These are phyloP conservation scores for Cardamine chenopodiifolia DNA, from an alignment of 345 rosid genomes.

Conservation along the genomic window DNA sequence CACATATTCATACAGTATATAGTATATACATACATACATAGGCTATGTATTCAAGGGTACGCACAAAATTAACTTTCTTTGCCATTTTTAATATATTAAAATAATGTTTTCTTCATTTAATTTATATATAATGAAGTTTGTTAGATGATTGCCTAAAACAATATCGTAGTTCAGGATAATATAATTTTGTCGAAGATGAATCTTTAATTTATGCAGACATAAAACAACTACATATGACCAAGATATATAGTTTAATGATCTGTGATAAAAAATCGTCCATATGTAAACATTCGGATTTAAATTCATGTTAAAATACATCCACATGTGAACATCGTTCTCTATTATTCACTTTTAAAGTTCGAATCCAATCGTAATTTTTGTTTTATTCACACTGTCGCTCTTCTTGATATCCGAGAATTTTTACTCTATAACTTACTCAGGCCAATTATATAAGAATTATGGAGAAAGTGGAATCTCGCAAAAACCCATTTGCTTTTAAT, in stretches of 20 bases:
- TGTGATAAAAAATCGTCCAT: not conserved
- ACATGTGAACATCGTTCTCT: conserved; percentile 16
- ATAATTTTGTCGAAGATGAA: not conserved
- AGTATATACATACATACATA: not conserved
- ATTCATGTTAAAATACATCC: not conserved
- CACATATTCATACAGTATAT: not conserved
- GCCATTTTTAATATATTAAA: not conserved
- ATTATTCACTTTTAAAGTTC: conserved; percentile 20
- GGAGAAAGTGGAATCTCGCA: conserved; percentile 31
- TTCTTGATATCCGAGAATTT: conserved; percentile 43
- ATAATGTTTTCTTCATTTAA: not conserved
- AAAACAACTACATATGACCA: not conserved
- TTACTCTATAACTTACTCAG: conserved; percentile 21
- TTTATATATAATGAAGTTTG: not conserved
- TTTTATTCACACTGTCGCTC: conserved; percentile 33
- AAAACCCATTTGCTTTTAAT: conserved; percentile 17
- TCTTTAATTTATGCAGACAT: not conserved
- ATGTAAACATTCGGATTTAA: not conserved
- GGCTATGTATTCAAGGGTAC: conserved; percentile 3
- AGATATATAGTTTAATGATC: not conserved
- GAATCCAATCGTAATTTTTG: conserved; percentile 5
- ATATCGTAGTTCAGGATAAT: not conserved
- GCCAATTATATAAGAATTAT: conserved; percentile 29
- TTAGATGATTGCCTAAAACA: not conserved
- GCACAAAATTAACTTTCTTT: not conserved